Evolutionary conservation across 1,284 basidiomycete species (phyloP), one percentile per base, ranked within the genome.

Genomic region (Phylloporus gajari): DNA sequence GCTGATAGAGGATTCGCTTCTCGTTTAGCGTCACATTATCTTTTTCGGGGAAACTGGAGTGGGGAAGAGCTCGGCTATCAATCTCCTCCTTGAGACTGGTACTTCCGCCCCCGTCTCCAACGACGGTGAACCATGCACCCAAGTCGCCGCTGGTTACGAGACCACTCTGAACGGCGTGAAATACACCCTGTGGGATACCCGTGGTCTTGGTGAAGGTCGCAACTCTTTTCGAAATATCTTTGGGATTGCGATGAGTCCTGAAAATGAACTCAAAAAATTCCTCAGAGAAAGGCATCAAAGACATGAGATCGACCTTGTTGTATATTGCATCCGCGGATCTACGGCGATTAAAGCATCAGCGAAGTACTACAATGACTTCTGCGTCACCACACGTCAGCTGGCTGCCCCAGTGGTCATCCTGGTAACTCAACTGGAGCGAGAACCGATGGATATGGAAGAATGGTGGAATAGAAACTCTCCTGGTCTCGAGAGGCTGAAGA

Each of bases 31-130:
- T 35, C 69, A 82, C 66, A 35, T 81, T 5, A 32, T 81, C 46
- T 78, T 81, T 46, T 72, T 81, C 21, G 80, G 80, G 46, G 82
- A 83, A 72, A 73, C 62, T 0, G 80, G 82, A 38, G 32, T 67
- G 3, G 80, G 80, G 35, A 81, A 83, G 71, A 81, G 82, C 63
- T 83, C 80, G 38, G 60, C 60, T 12, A 82, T 81, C 67, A 81
- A 81, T 63, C 73, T 81, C 48, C 75, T 81, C 68, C 72, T 78
- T 21, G 51, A 9, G 5, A n/a, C 69, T 21, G 67, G 42, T 40
- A 3, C 64, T 12, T 7, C 19, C 23, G 81, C 79, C 46, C 27
- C 5, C 12, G 65, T 74, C 51, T 80, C 81, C 27, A 72, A 72
- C 19, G 73, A 73, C 40, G 42, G 74, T 27, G 61, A 23, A 2